Evolutionary conservation across 495 filamentous ascomycete genomes (phyloP), one percentile per base, ranked within the genome.

Genomic region (Lasiosphaeria hispida): DNA sequence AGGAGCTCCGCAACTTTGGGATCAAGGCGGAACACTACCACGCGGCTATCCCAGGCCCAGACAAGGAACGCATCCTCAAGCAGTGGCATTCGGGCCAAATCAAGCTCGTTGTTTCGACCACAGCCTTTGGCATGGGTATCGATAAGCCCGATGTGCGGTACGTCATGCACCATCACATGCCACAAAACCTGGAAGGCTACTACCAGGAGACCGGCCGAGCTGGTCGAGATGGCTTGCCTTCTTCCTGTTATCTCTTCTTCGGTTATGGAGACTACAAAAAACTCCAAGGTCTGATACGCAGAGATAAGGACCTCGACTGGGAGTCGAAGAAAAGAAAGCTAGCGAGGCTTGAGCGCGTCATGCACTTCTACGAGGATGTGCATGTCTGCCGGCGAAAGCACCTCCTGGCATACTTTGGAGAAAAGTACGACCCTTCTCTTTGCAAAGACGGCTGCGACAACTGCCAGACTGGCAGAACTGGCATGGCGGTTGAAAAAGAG

Each of bases 111-210:
- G 94, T 99, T 30, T 95, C 94, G n/a, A 99, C 94, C 0, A 97
- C 97, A 70, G 94, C 94, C 30, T 98, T 98, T 68, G 94, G 94
- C 9, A 98, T 98, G 94, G 94, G 94, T 13, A 97, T 98, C 53
- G 94, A 98, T 73, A 98, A 98, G 70, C 81, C 91, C 0, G 87
- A 98, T 69, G 93, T 98, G 38, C 88, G 94, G 10, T 97, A 92
- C 62, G 92, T 98, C 40, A 91, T 98, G 34, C 94, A 98, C 70
- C 85, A 95, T 63, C 87, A 82, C 14, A 79, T 97, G 7, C 94
- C 94, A 0, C 96, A 96, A 72, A 96, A 90, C 64, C 78, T 98
- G n/a, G 94, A 98, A 71, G 95, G 93, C 0, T 98, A 98, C 67
- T 97, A 96, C 63, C 94, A 98, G 66, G 95, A 98, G 66, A 98